Evolutionary conservation across 2,329 filamentous ascomycete genomes (phyloP).

Genomic region (Fusarium nygamai): DNA sequence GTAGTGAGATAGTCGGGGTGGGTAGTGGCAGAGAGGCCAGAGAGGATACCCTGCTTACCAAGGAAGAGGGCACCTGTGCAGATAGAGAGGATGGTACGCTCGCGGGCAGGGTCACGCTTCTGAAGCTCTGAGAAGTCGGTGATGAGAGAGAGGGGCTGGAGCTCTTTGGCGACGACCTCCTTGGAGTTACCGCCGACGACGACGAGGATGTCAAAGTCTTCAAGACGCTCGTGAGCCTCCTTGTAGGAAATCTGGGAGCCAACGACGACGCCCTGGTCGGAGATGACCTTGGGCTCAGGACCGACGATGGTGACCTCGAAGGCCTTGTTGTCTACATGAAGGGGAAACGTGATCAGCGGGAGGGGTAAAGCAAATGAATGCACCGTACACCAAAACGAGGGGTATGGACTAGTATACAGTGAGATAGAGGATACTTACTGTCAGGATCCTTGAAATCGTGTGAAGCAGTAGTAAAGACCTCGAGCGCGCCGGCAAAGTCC

Average conservation of each 20-base stretch:
- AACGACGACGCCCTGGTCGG: conserved; percentile 73
- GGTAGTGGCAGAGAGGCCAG: conserved; percentile 82
- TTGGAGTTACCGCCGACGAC: conserved; percentile 77
- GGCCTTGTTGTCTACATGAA: conserved; percentile 60
- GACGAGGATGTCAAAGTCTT: conserved; percentile 83
- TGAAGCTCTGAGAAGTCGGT: conserved; percentile 81
- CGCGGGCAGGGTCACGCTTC: conserved; percentile 79
- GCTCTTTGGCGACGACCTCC: conserved; percentile 71
- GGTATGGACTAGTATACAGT: background rate
- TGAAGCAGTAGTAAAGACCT: conserved; percentile 61
- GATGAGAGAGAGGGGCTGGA: conserved; percentile 77
- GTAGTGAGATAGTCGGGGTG: conserved; percentile 83
- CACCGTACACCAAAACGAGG: conserved; percentile 4
- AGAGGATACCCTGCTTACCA: conserved; percentile 78
- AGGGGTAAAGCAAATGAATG: conserved; percentile 29
- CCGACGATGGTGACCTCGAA: conserved; percentile 68
- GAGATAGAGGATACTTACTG: conserved; percentile 49
- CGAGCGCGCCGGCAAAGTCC: conserved; percentile 66
- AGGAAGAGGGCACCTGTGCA: conserved; percentile 84
- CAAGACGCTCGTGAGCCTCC: conserved; percentile 77
- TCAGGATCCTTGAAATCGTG: conserved; percentile 64
- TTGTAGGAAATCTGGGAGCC: conserved; percentile 81
- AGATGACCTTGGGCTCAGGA: conserved; percentile 64
- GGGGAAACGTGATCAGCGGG: conserved; percentile 36
- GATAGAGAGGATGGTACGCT: conserved; percentile 83